Conservation (phyloP, 2,329 filamentous ascomycete genomes). For the Onygenales sp. region DNA sequence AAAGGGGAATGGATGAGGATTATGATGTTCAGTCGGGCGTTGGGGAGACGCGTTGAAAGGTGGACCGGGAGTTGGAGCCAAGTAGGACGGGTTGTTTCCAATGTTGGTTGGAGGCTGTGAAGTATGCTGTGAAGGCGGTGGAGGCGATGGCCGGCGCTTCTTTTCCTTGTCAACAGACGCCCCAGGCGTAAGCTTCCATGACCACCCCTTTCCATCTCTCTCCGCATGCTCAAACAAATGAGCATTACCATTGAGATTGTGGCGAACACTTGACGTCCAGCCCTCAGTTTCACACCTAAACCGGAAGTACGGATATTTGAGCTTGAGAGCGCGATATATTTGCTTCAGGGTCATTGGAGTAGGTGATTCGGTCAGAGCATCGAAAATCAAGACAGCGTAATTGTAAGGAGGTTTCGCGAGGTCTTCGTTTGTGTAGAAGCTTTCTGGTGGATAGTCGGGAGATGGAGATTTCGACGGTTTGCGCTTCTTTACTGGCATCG, state of each 20-base stretch:
- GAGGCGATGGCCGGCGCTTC: conserved; percentile 39
- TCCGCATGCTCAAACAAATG: conserved; percentile 52
- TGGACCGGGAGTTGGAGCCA: conserved; percentile 25
- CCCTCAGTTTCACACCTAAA: conserved; percentile 56
- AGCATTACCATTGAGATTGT: conserved; percentile 51
- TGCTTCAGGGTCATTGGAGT: conserved; percentile 55
- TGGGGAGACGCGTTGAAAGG: conserved; percentile 17
- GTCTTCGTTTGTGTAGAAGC: conserved; percentile 53
- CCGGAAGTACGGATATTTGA: conserved; percentile 52
- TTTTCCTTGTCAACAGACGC: conserved; percentile 52
- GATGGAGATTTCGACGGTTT: conserved; percentile 51
- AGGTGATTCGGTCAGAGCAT: conserved; percentile 49
- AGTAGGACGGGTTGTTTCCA: conserved; percentile 29
- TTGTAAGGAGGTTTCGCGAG: conserved; percentile 53
- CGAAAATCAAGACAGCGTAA: conserved; percentile 56
- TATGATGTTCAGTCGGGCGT: neutral
- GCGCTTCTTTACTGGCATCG: conserved; percentile 38
- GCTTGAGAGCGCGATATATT: conserved; percentile 55
- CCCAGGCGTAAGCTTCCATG: conserved; percentile 52
- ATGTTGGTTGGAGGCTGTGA: conserved; percentile 19
- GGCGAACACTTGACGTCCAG: conserved; percentile 58
- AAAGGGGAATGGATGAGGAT: conserved; percentile 1
- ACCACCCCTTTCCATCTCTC: conserved; percentile 53
- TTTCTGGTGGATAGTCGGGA: conserved; percentile 50
- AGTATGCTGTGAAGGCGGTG: conserved; percentile 15